These are phyloP conservation scores for Bipolaris zeicola DNA, from an alignment of 2,329 filamentous ascomycete species.

Conservation along the genomic window DNA sequence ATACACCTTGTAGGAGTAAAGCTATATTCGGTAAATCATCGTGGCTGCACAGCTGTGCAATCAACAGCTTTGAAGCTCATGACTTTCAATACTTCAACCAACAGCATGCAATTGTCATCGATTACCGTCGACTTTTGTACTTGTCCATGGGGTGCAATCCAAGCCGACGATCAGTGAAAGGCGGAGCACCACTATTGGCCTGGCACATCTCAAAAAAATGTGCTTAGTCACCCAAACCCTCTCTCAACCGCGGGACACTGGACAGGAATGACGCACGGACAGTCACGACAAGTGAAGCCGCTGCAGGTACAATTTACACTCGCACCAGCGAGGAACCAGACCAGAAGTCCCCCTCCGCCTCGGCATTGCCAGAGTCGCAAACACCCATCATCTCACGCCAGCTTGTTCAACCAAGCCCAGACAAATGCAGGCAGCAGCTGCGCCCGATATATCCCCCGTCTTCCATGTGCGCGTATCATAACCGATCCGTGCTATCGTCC, in stretches of 20 bases:
- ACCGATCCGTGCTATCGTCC: slow-evolving; percentile 37
- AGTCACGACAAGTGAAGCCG: slow-evolving; percentile 26
- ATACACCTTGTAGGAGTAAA: not conserved
- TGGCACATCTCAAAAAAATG: not conserved
- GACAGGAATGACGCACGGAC: slow-evolving; percentile 17
- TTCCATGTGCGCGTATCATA: slow-evolving; percentile 47
- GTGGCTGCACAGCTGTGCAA: no score
- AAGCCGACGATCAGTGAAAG: not conserved
- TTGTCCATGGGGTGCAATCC: not conserved
- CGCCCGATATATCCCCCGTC: slow-evolving; percentile 40
- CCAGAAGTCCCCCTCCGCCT: slow-evolving; percentile 13
- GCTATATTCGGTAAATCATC: no score
- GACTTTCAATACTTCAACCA: not conserved
- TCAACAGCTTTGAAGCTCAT: no score
- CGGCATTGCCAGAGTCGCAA: slow-evolving; percentile 23
- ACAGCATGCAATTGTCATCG: not conserved
- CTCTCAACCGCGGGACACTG: slow-evolving; percentile 15
- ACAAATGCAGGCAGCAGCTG: slow-evolving; percentile 45
- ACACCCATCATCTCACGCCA: slow-evolving; percentile 24
- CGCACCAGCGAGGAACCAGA: slow-evolving; percentile 9
- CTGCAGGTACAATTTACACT: slow-evolving; percentile 33
- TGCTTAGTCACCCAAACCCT: slow-evolving; percentile 17
- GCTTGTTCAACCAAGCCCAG: slow-evolving; percentile 28
- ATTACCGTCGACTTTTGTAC: not conserved
- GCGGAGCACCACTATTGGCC: not conserved